A percentile compares a stretch with the other conserved stretches of the same genome.
Conservation (phyloP, 805 yeast species). For the Wickerhamomyces queroliae region DNA sequence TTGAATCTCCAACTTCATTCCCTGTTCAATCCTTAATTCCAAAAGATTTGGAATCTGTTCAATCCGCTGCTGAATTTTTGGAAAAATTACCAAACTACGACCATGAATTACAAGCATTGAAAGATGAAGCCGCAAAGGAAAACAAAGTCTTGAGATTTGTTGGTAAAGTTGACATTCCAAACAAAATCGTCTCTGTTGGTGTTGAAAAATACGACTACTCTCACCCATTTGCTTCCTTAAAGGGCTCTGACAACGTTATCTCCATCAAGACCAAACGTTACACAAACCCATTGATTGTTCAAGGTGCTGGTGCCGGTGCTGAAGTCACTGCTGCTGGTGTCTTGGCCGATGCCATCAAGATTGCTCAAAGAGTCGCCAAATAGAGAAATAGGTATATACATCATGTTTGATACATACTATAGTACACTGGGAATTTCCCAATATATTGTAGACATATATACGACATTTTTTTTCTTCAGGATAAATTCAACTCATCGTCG, state of each 20-base stretch:
- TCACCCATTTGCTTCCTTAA: slow-evolving; percentile 93
- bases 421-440: too few relatives aligned
- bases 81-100: slow-evolving; percentile 79
- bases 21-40: slow-evolving; percentile 94
- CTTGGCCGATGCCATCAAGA: slow-evolving; percentile 86
- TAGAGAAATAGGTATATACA: too few relatives aligned
- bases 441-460: slow-evolving; percentile 1
- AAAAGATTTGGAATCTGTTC: slow-evolving; percentile 66
- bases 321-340: slow-evolving; percentile 85
- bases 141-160: slow-evolving; percentile 90
- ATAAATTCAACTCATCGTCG: slow-evolving; percentile 6
- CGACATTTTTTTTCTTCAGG: slow-evolving; percentile 3
- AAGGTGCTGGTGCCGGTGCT: slow-evolving; percentile 96
- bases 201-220: slow-evolving; percentile 80
- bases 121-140: slow-evolving; percentile 75
- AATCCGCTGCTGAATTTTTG: slow-evolving; percentile 74
- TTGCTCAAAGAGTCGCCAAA: slow-evolving; percentile 68
- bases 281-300: slow-evolving; percentile 86
- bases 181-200: slow-evolving; percentile 73
- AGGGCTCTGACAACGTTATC: slow-evolving; percentile 95
- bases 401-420: too few relatives aligned
- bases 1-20: slow-evolving; percentile 86
- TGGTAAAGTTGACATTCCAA: slow-evolving; percentile 78
- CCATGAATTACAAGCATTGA: slow-evolving; percentile 66
- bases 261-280: slow-evolving; percentile 90